Base-by-base conservation (phyloP, 139 green algal genomes). In the Volvox reticuliferus region DNA sequence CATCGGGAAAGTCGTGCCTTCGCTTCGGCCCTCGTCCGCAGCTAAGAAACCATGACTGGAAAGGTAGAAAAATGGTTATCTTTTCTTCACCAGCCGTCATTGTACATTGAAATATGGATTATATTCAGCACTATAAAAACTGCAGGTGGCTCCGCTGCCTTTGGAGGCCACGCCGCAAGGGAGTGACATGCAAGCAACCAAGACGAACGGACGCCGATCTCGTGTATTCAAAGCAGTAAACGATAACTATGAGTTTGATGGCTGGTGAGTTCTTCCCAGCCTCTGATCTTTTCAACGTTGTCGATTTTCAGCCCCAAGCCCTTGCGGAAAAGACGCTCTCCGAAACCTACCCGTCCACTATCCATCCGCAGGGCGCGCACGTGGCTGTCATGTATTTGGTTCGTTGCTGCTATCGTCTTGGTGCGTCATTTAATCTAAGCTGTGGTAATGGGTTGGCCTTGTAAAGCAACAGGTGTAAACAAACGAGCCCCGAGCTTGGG, bases 211-310 rank as follows among this genome's bases (percentile, higher is more conserved):
- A 2, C 79, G 79, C 17, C 12, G 50, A 21, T 71, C 28, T 13
- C 62, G 62, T 33, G 81, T 87, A 0, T 87, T 77, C 81, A 87
- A 33, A 21, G 81, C 81, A 35, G 30, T 76, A 21, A 61, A 63
- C 1, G 81, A 87, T 33, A 63, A 62, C 0, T 77, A 87, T 20
- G 81, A 76, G 32, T 87, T 63, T 24, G 62, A 77, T 33, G 81
- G 81, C 14, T 87, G 81, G 81, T 87, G 30, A 73, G 50, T 35
- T 33, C 67, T 28, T 32, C 18, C 1, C 17, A 55, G 16, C 78
- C 19, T 32, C 19, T 19, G 12, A 35, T 35, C 20, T 67, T 83
- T 55, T 18, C 14, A 35, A 20, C 13, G 36, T 1, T 73, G 65
- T 28, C 65, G 65, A 19, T 82, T 24, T 20, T 68, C 12, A 2